Evolutionary conservation across 163 green algal species (phyloP).

Genomic region (Scenedesmus sp.): DNA sequence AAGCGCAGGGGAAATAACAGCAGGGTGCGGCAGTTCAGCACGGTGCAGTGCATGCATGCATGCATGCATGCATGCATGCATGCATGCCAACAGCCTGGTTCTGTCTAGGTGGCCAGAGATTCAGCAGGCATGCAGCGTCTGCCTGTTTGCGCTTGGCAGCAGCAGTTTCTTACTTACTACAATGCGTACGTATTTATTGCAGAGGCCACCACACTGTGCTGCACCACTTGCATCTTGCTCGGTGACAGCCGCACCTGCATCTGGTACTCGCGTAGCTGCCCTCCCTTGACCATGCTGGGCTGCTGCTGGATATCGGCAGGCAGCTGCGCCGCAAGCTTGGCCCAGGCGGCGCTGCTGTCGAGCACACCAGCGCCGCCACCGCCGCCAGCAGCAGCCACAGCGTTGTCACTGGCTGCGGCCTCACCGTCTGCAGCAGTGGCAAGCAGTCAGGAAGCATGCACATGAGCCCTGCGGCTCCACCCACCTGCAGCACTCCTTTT

Average conservation of each 20-base stretch:
- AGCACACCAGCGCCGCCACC: conserved; percentile 48
- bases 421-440: not conserved
- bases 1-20: not conserved
- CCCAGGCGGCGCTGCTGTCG: conserved; percentile 70
- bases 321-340: conserved; percentile 64
- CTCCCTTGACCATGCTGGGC: conserved; percentile 79
- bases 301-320: conserved; percentile 78
- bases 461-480: not conserved
- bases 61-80: too few species aligned
- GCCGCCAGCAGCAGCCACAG: not conserved
- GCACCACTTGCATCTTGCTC: too few species aligned
- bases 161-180: too few species aligned
- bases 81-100: too few species aligned
- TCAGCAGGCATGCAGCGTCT: too few species aligned
- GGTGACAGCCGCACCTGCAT: conserved; percentile 73
- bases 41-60: not conserved
- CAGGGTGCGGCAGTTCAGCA: too few species aligned
- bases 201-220: too few species aligned
- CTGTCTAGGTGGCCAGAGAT: too few species aligned
- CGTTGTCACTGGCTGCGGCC: not conserved
- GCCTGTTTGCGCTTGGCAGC: too few species aligned
- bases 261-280: conserved; percentile 88
- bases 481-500: not conserved
- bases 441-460: not conserved
- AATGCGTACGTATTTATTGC: too few species aligned